Evolutionary conservation across 345 rosid genomes (phyloP).

Genomic region (Moricandia moricandioides): DNA sequence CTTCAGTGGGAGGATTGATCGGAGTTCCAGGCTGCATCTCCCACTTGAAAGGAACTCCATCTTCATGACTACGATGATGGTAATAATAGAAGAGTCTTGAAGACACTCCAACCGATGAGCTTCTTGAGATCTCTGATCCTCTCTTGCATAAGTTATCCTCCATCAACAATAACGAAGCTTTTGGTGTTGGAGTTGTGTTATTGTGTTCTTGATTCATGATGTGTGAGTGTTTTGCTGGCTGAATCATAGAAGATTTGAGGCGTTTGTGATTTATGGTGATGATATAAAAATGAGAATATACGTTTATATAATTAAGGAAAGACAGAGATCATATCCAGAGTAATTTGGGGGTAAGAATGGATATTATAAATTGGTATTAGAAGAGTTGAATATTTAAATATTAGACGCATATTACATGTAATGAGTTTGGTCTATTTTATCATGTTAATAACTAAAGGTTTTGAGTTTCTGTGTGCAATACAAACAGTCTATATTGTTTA

Average conservation of each 20-base stretch:
- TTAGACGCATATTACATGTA: conserved; percentile 26
- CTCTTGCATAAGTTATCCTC: conserved; percentile 41
- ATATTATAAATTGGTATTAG: conserved; percentile 6
- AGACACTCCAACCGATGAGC: conserved; percentile 40
- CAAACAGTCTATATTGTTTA: conserved; percentile 27
- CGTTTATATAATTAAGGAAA: conserved; percentile 7
- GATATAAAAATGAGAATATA: neutral
- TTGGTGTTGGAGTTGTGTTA: conserved; percentile 14
- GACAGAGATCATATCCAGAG: neutral
- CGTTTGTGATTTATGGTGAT: conserved; percentile 13
- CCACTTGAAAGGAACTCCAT: conserved; percentile 63
- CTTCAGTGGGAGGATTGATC: conserved; percentile 39
- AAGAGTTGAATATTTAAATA: conserved; percentile 25
- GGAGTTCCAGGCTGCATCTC: conserved; percentile 63
- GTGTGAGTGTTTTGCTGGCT: neutral
- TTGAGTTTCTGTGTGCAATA: neutral
- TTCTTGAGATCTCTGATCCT: conserved; percentile 39
- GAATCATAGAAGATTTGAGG: neutral
- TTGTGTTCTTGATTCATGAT: conserved; percentile 38
- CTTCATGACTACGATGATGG: conserved; percentile 21
- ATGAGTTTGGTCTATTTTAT: neutral
- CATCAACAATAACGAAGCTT: conserved; percentile 39
- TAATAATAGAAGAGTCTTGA: conserved; percentile 38
- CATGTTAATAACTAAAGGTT: neutral
- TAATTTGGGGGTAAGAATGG: neutral